Evolutionary conservation across 208 protist genomes (phyloP).

Genomic region (Naegleria lovaniensis): DNA sequence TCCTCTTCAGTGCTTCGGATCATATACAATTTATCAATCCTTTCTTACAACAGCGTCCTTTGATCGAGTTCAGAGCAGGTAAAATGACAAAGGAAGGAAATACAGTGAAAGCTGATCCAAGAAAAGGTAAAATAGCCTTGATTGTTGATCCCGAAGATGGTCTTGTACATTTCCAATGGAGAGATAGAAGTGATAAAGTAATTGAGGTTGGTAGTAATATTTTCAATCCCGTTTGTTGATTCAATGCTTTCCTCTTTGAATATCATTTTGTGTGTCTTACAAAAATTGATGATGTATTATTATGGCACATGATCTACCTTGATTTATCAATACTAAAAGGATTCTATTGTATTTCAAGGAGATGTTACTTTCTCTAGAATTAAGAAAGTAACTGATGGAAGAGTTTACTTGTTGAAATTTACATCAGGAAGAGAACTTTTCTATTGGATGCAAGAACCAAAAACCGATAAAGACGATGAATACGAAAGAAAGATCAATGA

Average conservation of each 20-base stretch:
- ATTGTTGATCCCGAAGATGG: neutral
- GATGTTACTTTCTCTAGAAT: conserved; percentile 5
- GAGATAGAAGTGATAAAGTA: conserved; percentile 5
- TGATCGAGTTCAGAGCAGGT: conserved; percentile 8
- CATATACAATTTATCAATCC: no score
- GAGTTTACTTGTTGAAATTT: conserved; percentile 27
- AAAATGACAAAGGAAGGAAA: neutral
- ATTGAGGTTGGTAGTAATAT: neutral
- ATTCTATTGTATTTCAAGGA: conserved; percentile 24
- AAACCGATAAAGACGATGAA: conserved; percentile 20
- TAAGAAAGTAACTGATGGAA: conserved; percentile 9
- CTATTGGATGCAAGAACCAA: conserved; percentile 32
- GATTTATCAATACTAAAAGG: neutral
- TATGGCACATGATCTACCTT: neutral
- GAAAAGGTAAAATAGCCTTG: neutral
- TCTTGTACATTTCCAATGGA: conserved; percentile 11
- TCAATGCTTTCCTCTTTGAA: neutral
- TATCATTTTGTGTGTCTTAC: no score
- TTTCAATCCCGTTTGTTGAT: no score
- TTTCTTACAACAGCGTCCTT: neutral
- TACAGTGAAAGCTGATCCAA: neutral
- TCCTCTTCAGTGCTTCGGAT: no score
- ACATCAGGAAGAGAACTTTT: neutral
- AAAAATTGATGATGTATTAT: neutral
- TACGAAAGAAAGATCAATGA: neutral